phyloP scores from a whole-genome alignment of 495 filamentous ascomycete genomes.

The Neurospora sp. region DNA sequence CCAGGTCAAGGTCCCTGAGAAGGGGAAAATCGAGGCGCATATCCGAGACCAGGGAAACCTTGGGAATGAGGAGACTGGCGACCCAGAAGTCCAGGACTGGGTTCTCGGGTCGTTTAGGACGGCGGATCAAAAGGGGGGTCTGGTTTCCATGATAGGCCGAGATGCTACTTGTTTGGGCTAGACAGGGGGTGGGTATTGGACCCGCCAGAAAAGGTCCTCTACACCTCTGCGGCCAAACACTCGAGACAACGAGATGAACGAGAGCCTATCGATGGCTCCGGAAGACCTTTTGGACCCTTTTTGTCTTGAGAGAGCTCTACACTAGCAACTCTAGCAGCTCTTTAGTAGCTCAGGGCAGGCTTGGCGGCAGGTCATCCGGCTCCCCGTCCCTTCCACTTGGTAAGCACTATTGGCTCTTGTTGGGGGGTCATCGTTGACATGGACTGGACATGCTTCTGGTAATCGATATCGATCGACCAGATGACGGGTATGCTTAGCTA shows the following conservation, averaged over 20 bases:
- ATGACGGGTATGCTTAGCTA: neutral
- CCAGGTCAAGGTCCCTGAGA: neutral
- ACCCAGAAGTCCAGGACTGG: neutral
- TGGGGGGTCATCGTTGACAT: neutral
- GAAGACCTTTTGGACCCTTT: neutral
- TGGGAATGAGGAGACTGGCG: neutral
- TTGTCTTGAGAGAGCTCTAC: neutral
- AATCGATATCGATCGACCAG: neutral
- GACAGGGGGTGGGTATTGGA: neutral
- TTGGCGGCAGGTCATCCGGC: neutral
- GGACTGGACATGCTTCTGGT: neutral
- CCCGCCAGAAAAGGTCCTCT: neutral
- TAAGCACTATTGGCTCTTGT: neutral
- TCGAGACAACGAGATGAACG: neutral
- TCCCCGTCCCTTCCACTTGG: neutral
- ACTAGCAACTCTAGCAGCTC: no score
- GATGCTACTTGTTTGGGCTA: neutral
- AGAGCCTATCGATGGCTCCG: neutral
- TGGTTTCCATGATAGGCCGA: neutral
- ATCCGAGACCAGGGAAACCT: neutral
- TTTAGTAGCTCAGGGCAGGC: no score
- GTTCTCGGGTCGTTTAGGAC: neutral
- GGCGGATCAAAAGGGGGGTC: neutral
- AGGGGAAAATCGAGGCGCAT: neutral
- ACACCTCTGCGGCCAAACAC: neutral